phyloP scores from a whole-genome alignment of 192 early-diverging fungal species.

The Coemansia umbellata region DNA sequence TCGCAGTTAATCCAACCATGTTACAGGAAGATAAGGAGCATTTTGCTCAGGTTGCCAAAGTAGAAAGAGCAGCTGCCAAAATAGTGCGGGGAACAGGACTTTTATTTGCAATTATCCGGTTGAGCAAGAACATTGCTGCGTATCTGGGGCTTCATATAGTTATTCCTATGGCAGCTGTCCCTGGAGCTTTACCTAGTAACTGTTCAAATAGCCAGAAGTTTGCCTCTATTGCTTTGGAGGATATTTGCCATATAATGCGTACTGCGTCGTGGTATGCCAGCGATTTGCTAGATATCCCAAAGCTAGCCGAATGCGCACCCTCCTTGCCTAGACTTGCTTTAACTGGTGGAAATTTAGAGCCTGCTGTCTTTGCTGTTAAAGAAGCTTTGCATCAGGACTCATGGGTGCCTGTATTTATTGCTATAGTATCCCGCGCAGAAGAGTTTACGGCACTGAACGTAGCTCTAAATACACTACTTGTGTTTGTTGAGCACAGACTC shows the following conservation, averaged over 20 bases:
- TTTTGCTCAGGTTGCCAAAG: background rate
- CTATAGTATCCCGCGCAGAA: slow-evolving; percentile 4
- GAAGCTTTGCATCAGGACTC: background rate
- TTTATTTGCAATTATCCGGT: slow-evolving; percentile 13
- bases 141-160: slow-evolving; percentile 12
- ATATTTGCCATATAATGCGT: slow-evolving; percentile 32
- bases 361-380: background rate
- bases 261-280: slow-evolving; percentile 20
- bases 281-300: slow-evolving; percentile 6
- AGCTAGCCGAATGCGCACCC: slow-evolving; percentile 6
- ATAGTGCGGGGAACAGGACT: slow-evolving; percentile 36
- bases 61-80: slow-evolving; percentile 21
- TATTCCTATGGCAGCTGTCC: background rate
- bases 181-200: background rate
- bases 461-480: slow-evolving; percentile 25
- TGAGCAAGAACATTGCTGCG: slow-evolving; percentile 22
- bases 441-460: slow-evolving; percentile 15
- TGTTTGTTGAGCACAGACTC: slow-evolving; percentile 20
- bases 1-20: too few species aligned
- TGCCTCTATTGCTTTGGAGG: slow-evolving; percentile 22
- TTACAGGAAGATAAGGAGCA: background rate
- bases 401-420: slow-evolving; percentile 29
- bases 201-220: background rate
- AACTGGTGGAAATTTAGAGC: background rate
- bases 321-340: background rate